Evolutionary conservation across 176 grass and related monocot genomes (phyloP), one percentile per base, ranked within the genome.

Genomic region (Musa schizocarpa): DNA sequence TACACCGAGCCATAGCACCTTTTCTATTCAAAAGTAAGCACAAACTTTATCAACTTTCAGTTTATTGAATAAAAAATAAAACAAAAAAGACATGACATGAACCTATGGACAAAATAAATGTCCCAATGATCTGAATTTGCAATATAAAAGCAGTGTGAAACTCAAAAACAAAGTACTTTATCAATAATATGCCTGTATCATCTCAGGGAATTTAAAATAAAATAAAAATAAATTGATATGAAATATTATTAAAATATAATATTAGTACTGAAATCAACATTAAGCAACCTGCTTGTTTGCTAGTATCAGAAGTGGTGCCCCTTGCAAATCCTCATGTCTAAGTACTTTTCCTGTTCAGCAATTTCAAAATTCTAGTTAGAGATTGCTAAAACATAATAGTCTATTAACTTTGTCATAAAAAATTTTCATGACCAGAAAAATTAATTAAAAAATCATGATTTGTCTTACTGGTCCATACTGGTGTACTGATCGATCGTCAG

Each of bases 251-350:
- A 17, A 61, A 61, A 61, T 21, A 19, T n/a, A n/a, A 65, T 7
- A 65, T 0, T 12, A 65, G 63, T 65, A 65, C 27, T 71, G 69
- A n/a, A 13, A 73, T 54, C 6, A 54, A 54, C 55, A 17, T 73
- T 13, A 10, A 9, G 22, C 10, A 67, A 99, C 96, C 88, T 99
- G 88, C 53, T 99, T 99, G 81, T 99, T 99, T 68, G 91, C 84
- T 77, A 99, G 85, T 84, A 99, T 82, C 43, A 99, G 88, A 69
- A 99, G 63, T 65, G 96, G 96, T 17, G 91, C 91, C 25, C 87
- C 88, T 86, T 72, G 80, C 69, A 99, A 81, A 80, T 99, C 90
- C 71, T 85, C 85, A 69, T 99, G 96, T 74, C 88, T 85, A 55
- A 99, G 83, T 78, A 89, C 78, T 83, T 99, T 99, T 77, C 91